Evolutionary conservation across 768 basidiomycete genomes (phyloP).

Genomic region (Tulasnella sp.): DNA sequence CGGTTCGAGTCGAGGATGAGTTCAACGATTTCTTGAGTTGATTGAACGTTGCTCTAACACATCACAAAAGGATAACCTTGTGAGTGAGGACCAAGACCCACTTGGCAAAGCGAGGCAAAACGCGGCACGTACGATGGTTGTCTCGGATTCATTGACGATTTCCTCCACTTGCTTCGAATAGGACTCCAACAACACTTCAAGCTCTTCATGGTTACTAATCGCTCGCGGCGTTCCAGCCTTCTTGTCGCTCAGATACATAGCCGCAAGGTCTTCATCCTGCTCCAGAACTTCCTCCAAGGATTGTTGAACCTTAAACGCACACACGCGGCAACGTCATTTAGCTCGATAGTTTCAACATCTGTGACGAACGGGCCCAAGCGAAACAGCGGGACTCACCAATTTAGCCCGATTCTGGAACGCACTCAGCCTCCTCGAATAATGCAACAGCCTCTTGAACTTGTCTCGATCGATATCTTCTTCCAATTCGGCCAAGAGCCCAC

Average conservation of each 20-base stretch:
- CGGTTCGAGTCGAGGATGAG: slow-evolving; percentile 95
- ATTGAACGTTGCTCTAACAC: slow-evolving; percentile 85
- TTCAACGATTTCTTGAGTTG: slow-evolving; percentile 98
- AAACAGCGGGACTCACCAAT: slow-evolving; percentile 54
- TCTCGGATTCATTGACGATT: slow-evolving; percentile 91
- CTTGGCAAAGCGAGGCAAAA: neutral
- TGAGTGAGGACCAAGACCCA: neutral
- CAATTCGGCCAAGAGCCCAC: slow-evolving; percentile 85
- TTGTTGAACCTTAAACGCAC: slow-evolving; percentile 70
- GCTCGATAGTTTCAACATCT: neutral
- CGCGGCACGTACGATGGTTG: slow-evolving; percentile 62
- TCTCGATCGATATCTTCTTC: slow-evolving; percentile 96
- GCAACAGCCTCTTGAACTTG: slow-evolving; percentile 86
- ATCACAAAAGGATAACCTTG: neutral
- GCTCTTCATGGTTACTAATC: slow-evolving; percentile 83
- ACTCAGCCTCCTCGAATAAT: slow-evolving; percentile 86
- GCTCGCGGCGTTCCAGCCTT: slow-evolving; percentile 63
- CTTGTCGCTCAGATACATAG: slow-evolving; percentile 94
- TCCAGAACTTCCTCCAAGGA: slow-evolving; percentile 89
- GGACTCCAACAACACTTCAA: slow-evolving; percentile 91
- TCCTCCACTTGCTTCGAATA: slow-evolving; percentile 97
- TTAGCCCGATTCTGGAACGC: slow-evolving; percentile 91
- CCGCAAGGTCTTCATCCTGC: slow-evolving; percentile 92
- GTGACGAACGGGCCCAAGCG: too few species aligned
- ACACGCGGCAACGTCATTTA: neutral